These are phyloP conservation scores for Phytopythium chamaehyphon DNA, from an alignment of 352 stramenopile genomes.

Conservation along the genomic window DNA sequence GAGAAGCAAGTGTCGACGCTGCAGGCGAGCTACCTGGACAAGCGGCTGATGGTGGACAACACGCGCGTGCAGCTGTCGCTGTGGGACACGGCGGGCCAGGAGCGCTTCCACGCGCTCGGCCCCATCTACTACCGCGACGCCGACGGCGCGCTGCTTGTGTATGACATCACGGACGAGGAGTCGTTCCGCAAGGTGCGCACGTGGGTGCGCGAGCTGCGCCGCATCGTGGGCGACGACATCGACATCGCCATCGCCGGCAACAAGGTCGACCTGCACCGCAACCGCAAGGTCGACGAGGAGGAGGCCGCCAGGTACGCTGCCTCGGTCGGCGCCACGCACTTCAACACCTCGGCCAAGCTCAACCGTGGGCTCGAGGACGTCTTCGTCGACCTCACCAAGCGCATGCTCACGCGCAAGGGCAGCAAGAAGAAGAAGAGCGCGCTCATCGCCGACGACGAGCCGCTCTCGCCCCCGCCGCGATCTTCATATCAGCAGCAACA, in stretches of 20 bases:
- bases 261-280: slow-evolving; percentile 89
- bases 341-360: slow-evolving; percentile 91
- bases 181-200: slow-evolving; percentile 91
- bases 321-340: slow-evolving; percentile 85
- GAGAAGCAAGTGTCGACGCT: slow-evolving; percentile 91
- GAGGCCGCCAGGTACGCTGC: slow-evolving; percentile 84
- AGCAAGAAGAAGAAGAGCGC: slow-evolving; percentile 75
- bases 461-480: slow-evolving; percentile 24
- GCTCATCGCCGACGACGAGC: slow-evolving; percentile 75
- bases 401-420: slow-evolving; percentile 62
- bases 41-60: slow-evolving; percentile 84
- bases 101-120: slow-evolving; percentile 83
- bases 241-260: slow-evolving; percentile 91
- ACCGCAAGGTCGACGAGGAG: slow-evolving; percentile 83
- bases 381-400: slow-evolving; percentile 87
- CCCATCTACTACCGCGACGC: slow-evolving; percentile 92
- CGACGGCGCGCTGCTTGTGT: slow-evolving; percentile 86
- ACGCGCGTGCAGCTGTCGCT: slow-evolving; percentile 75
- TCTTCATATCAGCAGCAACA: slow-evolving; percentile 9
- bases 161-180: slow-evolving; percentile 91
- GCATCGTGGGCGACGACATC: slow-evolving; percentile 90
- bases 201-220: slow-evolving; percentile 91
- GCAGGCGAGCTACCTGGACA: slow-evolving; percentile 93
- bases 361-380: slow-evolving; percentile 89
- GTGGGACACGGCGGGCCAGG: slow-evolving; percentile 87